Evolutionary conservation across 139 green algal species (phyloP), one percentile per base, ranked within the genome.

Genomic region (Haematococcus lacustris): DNA sequence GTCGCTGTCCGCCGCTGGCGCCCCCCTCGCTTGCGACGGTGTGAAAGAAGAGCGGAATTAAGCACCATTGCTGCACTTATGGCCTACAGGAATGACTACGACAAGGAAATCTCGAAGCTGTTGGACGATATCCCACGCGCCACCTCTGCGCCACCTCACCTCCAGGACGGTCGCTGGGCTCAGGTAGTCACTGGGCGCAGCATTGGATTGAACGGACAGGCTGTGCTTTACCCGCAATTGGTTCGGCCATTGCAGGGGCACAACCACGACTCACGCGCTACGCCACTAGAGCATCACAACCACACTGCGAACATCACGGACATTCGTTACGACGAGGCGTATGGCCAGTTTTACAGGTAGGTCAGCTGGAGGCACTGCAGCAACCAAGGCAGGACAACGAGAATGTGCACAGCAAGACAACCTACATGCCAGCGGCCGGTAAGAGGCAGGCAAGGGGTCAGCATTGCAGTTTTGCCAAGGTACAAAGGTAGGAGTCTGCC

Each of bases 301-400:
- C n/a, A n/a, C n/a, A n/a, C n/a, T n/a, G n/a, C n/a, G n/a, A 41
- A 35, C 71, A 57, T 50, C 51, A 59, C 51, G 37, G 90, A 96
- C 70, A 92, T 95, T 30, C 86, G 91, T 4, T 89, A 86, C 68
- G 91, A 97, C 59, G 91, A 96, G 68, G 89, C 96, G 61, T 97
- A 97, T 70, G 84, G 87, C 4, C 76, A 76, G 30, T 95, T 93
- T 60, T 92, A 91, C 73, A 51, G 30, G 62, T 50, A 47, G 26
- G 26, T 60, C 9, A 70, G 41, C 30, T 50, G 17, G 7, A 25
- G 26, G 13, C 40, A 59, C n/a, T 72, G 43, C 33, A 70, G 60
- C 33, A 66, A 40, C 9, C 33, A 66, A 3, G 3, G 21, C n/a
- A n/a, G n/a, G n/a, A n/a, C n/a, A n/a, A n/a, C n/a, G n/a, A n/a